Conservation (phyloP, 257 asterid genomes). For the Nicotiana sylvestris region DNA sequence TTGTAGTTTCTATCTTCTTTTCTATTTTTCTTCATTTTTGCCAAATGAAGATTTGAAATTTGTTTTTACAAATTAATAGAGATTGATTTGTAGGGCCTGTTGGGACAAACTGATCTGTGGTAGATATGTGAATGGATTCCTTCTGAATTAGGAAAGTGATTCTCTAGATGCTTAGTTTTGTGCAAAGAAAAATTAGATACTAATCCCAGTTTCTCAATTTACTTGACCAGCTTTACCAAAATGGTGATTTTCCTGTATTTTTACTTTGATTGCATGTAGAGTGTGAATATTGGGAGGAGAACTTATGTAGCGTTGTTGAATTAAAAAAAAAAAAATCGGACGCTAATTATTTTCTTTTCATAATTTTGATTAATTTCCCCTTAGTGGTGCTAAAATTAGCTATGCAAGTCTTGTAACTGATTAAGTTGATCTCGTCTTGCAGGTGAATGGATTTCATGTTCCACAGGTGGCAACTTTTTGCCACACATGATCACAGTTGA, state of each 20-base stretch:
- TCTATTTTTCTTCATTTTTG: not conserved
- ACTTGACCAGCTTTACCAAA: not conserved
- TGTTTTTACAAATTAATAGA: not conserved
- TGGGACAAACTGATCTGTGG: not conserved
- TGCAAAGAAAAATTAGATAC: not conserved
- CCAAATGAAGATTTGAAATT: not conserved
- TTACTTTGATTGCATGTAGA: not conserved
- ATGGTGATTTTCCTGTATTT: not conserved
- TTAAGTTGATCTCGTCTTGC: slow-evolving; percentile 4
- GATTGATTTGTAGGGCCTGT: not conserved
- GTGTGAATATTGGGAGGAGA: not conserved
- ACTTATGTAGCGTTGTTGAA: not conserved
- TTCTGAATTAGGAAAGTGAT: not conserved
- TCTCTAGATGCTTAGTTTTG: not conserved
- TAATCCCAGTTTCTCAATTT: not conserved
- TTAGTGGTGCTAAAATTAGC: not conserved
- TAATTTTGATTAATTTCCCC: not conserved
- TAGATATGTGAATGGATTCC: not conserved
- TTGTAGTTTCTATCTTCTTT: not conserved
- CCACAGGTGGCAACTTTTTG: slow-evolving; percentile 62
- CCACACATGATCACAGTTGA: slow-evolving; percentile 62
- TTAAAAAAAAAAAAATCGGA: not conserved
- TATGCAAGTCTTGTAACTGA: not conserved
- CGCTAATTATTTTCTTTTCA: not conserved
- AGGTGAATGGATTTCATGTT: slow-evolving; percentile 62